Percentiles rank a stretch among this genome's conserved stretches.
Evolutionary conservation across 2,329 filamentous ascomycete species (phyloP).

Genomic region (Lachnellula suecica): DNA sequence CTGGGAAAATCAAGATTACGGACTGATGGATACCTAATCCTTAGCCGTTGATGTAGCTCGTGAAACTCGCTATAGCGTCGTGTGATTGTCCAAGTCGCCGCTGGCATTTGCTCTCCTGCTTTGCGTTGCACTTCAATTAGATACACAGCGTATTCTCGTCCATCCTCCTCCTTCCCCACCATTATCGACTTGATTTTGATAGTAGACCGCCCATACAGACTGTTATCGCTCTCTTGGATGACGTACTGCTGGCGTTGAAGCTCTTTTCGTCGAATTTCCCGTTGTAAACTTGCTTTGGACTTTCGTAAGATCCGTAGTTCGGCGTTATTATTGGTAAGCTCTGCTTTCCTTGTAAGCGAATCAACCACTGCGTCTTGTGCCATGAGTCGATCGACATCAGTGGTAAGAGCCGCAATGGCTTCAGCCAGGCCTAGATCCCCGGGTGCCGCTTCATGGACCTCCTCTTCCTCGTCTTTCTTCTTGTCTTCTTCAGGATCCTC

Average conservation of each 20-base stretch:
- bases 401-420: slow-evolving; percentile 83
- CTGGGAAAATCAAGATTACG: slow-evolving; percentile 89
- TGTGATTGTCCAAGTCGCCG: slow-evolving; percentile 92
- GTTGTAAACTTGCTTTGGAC: slow-evolving; percentile 87
- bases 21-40: slow-evolving; percentile 82
- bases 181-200: slow-evolving; percentile 91
- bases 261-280: slow-evolving; percentile 91
- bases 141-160: slow-evolving; percentile 90
- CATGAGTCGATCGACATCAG: slow-evolving; percentile 84
- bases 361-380: slow-evolving; percentile 91
- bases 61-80: slow-evolving; percentile 96
- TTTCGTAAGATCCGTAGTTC: slow-evolving; percentile 91
- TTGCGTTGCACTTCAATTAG: slow-evolving; percentile 88
- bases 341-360: slow-evolving; percentile 88
- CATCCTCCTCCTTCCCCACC: slow-evolving; percentile 87
- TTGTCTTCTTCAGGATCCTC: slow-evolving; percentile 63
- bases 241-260: slow-evolving; percentile 96
- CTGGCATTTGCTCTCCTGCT: slow-evolving; percentile 92
- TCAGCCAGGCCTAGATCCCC: slow-evolving; percentile 92
- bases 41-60: slow-evolving; percentile 86
- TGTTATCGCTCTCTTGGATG: slow-evolving; percentile 96
- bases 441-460: slow-evolving; percentile 90
- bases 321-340: slow-evolving; percentile 93
- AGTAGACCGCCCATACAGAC: slow-evolving; percentile 86
- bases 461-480: slow-evolving; percentile 67